A percentile compares a stretch with the other conserved stretches of the same genome.
These are phyloP conservation scores for Diplotaxis tenuifolia DNA, from an alignment of 345 rosid genomes.

Conservation along the genomic window DNA sequence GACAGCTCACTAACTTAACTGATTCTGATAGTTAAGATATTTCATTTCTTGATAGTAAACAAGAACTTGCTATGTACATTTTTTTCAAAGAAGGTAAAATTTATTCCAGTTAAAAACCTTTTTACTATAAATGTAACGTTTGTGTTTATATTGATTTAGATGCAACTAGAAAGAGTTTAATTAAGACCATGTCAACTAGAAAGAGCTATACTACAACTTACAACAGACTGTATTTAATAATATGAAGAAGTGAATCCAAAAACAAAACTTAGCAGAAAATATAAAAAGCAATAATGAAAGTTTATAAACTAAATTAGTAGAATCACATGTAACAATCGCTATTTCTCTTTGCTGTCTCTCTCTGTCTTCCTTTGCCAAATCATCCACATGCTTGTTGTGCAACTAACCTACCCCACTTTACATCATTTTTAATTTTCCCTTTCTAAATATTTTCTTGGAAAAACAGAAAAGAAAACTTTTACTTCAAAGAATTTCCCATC, in stretches of 20 bases:
- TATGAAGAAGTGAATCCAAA: constrained; percentile 1
- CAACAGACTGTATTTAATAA: no score
- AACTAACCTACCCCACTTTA: constrained; percentile 38
- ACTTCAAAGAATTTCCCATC: constrained; percentile 14
- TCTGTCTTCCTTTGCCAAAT: constrained; percentile 32
- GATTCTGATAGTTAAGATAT: background rate
- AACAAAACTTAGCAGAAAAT: background rate
- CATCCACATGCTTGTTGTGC: constrained; percentile 45
- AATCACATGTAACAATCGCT: constrained; percentile 37
- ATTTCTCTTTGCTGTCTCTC: constrained; percentile 14
- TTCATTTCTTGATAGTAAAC: background rate
- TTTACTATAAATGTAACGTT: no score
- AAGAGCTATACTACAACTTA: no score
- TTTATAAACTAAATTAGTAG: constrained; percentile 8
- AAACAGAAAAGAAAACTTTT: constrained; percentile 3
- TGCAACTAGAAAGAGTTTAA: no score
- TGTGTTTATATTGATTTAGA: no score
- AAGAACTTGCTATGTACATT: no score
- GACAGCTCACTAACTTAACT: background rate
- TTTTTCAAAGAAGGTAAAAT: no score
- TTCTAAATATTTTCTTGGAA: constrained; percentile 18
- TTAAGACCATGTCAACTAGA: no score
- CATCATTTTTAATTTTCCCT: constrained; percentile 16
- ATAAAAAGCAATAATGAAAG: background rate
- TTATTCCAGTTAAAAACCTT: no score